phyloP scores from a whole-genome alignment of 495 filamentous ascomycete genomes.

The Letharia lupina region DNA sequence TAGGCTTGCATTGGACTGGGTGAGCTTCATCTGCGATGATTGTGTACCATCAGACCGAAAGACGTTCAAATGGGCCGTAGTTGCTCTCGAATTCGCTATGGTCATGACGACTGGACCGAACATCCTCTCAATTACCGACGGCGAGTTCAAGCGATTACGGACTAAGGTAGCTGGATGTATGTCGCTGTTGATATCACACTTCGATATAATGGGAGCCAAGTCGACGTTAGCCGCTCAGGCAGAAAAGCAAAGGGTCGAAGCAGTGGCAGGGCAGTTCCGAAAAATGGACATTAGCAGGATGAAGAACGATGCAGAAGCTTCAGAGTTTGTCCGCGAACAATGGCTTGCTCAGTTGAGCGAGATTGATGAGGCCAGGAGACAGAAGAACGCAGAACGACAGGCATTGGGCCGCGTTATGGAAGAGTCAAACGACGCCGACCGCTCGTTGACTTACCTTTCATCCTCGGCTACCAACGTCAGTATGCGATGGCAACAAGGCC shows the following conservation, averaged over 20 bases:
- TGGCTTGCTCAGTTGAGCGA: constrained; percentile 59
- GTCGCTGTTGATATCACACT: constrained; percentile 94
- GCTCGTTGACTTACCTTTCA: constrained; percentile 85
- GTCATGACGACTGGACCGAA: constrained; percentile 88
- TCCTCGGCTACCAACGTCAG: constrained; percentile 91
- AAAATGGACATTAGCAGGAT: constrained; percentile 67
- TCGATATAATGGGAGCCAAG: constrained; percentile 96
- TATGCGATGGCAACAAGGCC: constrained; percentile 94
- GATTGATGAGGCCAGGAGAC: constrained; percentile 69
- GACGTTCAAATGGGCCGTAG: constrained; percentile 94
- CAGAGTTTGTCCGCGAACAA: constrained; percentile 60
- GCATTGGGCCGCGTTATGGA: constrained; percentile 84
- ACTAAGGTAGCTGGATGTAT: constrained; percentile 94
- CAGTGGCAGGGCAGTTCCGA: constrained; percentile 61
- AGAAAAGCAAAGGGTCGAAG: constrained; percentile 68
- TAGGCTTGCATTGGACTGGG: constrained; percentile 88
- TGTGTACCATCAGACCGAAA: constrained; percentile 90
- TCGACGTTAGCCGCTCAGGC: constrained; percentile 87
- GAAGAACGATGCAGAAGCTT: constrained; percentile 78
- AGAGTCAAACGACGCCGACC: constrained; percentile 88
- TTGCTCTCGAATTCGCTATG: constrained; percentile 94
- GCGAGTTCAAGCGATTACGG: constrained; percentile 72
- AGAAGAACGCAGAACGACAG: constrained; percentile 79
- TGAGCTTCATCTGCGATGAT: constrained; percentile 95
- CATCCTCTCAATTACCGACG: constrained; percentile 76